phyloP scores from a whole-genome alignment of 768 basidiomycete species.

The Saitozyma sp. region DNA sequence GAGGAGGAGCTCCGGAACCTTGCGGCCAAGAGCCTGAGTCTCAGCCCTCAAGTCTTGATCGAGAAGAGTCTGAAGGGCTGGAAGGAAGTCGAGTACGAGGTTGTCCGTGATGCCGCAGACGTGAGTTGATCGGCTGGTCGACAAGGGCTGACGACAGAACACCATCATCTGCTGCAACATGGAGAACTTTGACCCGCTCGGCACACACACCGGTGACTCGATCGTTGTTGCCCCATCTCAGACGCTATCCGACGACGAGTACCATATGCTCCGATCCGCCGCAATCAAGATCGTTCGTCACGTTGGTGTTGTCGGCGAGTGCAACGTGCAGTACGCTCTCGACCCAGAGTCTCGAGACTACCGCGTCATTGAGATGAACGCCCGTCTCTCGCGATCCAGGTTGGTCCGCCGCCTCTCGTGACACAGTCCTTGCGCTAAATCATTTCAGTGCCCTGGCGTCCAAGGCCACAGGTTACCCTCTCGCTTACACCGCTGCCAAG shows the following conservation, averaged over 20 bases:
- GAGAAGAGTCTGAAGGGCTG: slow-evolving; percentile 99
- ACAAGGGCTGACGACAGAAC: slow-evolving; percentile 61
- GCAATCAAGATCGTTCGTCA: slow-evolving; percentile 89
- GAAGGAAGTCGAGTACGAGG: slow-evolving; percentile 99
- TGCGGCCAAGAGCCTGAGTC: slow-evolving; percentile 81
- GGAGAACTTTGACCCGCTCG: slow-evolving; percentile 97
- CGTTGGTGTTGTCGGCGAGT: slow-evolving; percentile 55
- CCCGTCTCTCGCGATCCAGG: slow-evolving; percentile 69
- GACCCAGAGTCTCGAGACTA: slow-evolving; percentile 91
- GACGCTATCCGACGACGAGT: slow-evolving; percentile 94
- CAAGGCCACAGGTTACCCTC: slow-evolving; percentile 97
- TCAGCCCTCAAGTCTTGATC: slow-evolving; percentile 93
- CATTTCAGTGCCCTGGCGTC: slow-evolving; percentile 80
- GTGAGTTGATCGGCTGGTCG: slow-evolving; percentile 57
- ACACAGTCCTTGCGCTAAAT: slow-evolving; percentile 5
- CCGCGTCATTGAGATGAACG: slow-evolving; percentile 97
- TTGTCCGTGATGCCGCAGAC: slow-evolving; percentile 96
- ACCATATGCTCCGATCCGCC: slow-evolving; percentile 97
- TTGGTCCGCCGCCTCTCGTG: too few relatives aligned
- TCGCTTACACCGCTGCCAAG: slow-evolving; percentile 98
- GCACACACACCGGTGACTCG: slow-evolving; percentile 98
- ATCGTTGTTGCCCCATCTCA: slow-evolving; percentile 99
- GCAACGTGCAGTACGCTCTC: slow-evolving; percentile 83
- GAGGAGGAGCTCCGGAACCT: slow-evolving; percentile 92
- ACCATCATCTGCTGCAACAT: slow-evolving; percentile 91